Evolutionary conservation across 441 rosid genomes (phyloP).

Genomic region (Gossypium schwendimanii): DNA sequence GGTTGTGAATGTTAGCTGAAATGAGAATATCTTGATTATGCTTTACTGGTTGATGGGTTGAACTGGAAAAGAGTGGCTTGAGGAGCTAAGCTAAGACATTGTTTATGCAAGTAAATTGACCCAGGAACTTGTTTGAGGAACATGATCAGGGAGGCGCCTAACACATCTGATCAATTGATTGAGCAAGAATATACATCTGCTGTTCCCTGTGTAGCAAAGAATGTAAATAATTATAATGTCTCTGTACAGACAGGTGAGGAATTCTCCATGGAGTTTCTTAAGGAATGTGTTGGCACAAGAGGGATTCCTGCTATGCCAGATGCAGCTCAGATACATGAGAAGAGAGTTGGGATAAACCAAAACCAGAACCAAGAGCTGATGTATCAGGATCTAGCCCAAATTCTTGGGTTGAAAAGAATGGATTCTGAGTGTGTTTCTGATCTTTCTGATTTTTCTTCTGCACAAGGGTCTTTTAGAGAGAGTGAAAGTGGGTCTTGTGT

Average conservation of each 20-base stretch:
- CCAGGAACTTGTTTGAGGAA: constrained; percentile 17
- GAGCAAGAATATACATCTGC: constrained; percentile 25
- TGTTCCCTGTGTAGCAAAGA: constrained; percentile 21
- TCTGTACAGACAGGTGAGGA: constrained; percentile 63
- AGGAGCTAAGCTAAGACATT: constrained; percentile 18
- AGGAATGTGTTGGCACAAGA: constrained; percentile 32
- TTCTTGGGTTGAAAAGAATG: constrained; percentile 51
- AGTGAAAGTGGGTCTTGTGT: constrained; percentile 32
- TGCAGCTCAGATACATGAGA: constrained; percentile 20
- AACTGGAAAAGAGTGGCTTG: constrained; percentile 15
- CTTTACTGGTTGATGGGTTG: constrained; percentile 2
- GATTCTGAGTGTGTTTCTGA: constrained; percentile 50
- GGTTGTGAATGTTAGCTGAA: constrained; percentile 14
- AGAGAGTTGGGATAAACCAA: constrained; percentile 21
- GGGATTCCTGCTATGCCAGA: constrained; percentile 22
- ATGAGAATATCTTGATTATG: neutral
- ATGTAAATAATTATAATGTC: constrained; percentile 34
- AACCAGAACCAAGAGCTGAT: constrained; percentile 33
- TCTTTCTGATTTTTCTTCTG: constrained; percentile 37
- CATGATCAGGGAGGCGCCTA: constrained; percentile 30
- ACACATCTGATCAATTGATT: constrained; percentile 29
- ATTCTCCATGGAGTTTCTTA: constrained; percentile 59
- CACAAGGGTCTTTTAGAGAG: constrained; percentile 30
- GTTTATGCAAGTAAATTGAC: constrained; percentile 18
- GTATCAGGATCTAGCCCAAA: constrained; percentile 38